Conservation (phyloP, 441 rosid species). For the Rhodomyrtus psidioides region DNA sequence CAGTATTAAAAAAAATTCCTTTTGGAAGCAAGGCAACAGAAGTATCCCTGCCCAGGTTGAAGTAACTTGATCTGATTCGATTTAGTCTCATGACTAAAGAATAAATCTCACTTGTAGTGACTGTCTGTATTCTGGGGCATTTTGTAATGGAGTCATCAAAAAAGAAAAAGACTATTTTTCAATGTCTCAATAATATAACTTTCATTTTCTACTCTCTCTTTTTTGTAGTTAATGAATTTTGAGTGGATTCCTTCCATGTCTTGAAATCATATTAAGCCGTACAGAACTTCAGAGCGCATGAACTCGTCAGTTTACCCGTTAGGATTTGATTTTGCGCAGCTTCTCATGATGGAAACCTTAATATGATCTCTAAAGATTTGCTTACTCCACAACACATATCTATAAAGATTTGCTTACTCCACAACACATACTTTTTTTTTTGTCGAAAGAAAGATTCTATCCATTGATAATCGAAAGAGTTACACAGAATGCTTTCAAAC, state of each 20-base stretch:
- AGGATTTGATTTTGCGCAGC: background rate
- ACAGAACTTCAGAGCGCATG: background rate
- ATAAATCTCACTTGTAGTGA: background rate
- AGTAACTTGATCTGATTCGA: background rate
- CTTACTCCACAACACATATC: background rate
- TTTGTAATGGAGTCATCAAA: background rate
- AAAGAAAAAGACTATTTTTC: background rate
- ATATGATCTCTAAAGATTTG: background rate
- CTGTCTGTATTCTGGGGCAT: background rate
- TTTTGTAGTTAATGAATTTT: background rate
- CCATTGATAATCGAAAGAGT: too few relatives aligned
- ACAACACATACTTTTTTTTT: background rate
- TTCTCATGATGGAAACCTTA: background rate
- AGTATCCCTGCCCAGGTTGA: background rate
- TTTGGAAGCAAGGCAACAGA: background rate
- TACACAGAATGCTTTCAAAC: too few relatives aligned
- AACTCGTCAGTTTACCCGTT: background rate
- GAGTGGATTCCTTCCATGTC: background rate
- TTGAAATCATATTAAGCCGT: background rate
- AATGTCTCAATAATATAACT: background rate
- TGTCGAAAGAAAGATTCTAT: too few relatives aligned
- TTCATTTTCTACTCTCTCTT: background rate
- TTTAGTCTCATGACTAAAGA: background rate
- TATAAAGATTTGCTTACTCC: too few relatives aligned
- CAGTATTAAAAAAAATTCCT: background rate